Conservation (phyloP, 164 flowering plant genomes). For the Vitis rotundifolia region DNA sequence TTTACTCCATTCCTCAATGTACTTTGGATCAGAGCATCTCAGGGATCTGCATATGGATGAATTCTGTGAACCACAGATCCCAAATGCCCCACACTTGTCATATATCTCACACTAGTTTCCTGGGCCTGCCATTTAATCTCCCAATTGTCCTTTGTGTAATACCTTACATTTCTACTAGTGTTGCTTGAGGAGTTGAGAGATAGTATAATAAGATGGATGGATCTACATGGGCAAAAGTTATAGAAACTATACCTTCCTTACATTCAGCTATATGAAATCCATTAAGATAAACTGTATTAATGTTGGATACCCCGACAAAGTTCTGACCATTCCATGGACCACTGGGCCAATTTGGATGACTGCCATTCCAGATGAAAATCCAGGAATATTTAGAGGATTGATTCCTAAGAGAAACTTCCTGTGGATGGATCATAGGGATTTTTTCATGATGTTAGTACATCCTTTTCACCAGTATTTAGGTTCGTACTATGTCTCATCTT, state of each 20-base stretch:
- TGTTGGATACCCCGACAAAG: conserved; percentile 24
- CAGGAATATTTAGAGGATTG: not conserved
- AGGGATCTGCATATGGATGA: too few species aligned
- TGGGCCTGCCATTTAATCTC: conserved; percentile 12
- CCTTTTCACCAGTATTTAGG: too few species aligned
- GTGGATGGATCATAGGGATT: not conserved
- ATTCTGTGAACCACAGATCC: conserved; percentile 15
- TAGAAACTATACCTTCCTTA: not conserved
- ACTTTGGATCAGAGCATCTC: conserved; percentile 34
- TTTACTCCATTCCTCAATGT: conserved; percentile 31
- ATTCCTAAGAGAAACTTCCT: not conserved
- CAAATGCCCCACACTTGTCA: conserved; percentile 33
- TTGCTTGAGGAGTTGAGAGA: conserved; percentile 12
- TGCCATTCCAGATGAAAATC: not conserved
- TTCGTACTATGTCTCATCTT: too few species aligned
- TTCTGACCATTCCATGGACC: conserved; percentile 19
- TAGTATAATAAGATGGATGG: not conserved
- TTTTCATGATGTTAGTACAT: not conserved
- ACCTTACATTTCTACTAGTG: not conserved
- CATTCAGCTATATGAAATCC: conserved; percentile 11
- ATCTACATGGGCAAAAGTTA: not conserved
- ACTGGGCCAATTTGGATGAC: conserved; percentile 24
- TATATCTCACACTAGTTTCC: conserved; percentile 24
- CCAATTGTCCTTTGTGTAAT: conserved; percentile 10
- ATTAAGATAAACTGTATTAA: conserved; percentile 22